Base-by-base conservation (phyloP, 140 eudicot species). In the Cichorium intybus region DNA sequence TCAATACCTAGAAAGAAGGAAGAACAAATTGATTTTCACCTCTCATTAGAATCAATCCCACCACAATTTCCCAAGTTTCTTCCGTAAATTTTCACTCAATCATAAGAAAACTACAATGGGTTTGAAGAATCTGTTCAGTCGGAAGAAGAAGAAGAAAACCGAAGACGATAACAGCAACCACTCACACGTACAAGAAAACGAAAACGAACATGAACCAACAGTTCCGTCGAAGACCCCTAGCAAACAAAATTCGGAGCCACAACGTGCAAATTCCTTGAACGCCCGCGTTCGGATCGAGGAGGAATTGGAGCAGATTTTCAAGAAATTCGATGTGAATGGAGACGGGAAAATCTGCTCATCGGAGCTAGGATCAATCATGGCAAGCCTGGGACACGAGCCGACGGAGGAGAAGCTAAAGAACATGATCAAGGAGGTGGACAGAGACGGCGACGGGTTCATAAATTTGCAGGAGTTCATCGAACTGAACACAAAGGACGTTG, bases 401-500 rank as follows among this genome's bases (percentile, higher is more conserved):
- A 66, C 80, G 21, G 78, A 71, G 10, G 85, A 83, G 43, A 85
- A 83, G 48, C 62, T 80, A n/a, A 7, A 23, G 20, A 50, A 18
- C 37, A 77, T 82, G 87, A 82, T 82, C 64, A 73, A 57, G 39
- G 89, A 76, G 56, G 89, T 78, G 39, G 88, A 82, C 28, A 29
- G 50, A 12, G 88, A 79, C 48, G 88, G 88, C 5, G 88, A 82
- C 24, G 88, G 88, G 1, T 74, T 71, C 50, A 82, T 82, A n/a
- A 46, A 71, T 49, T 56, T 82, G 23, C 63, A 50, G 31, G 88
- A 82, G 22, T 82, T 82, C 48, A 64, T 82, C 29, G 87, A 82
- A 27, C 15, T 82, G 49, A 82, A 82, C 65, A 82, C 83, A 5
- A 77, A 60, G 10, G 76, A 70, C 35, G 35, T 78, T 10, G 87